Base-by-base conservation (phyloP, 148 eudicot species). In the Hydrangea macrophylla region DNA sequence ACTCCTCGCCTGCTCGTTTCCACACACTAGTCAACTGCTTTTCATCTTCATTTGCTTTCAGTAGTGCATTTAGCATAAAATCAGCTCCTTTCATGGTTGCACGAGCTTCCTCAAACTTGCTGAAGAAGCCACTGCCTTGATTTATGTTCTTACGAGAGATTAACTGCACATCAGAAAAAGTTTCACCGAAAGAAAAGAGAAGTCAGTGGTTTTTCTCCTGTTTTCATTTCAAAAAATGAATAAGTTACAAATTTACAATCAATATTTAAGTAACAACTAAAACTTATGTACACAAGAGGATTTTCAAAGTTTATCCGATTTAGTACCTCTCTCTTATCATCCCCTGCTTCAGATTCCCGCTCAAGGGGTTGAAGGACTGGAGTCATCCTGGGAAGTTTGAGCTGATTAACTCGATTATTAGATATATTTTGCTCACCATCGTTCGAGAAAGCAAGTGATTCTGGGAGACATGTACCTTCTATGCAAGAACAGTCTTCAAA, bases 51-150 rank as follows among this genome's bases (percentile, higher is more conserved):
- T 86, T 83, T 70, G 80, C 79, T 68, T 79, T 72, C 59, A 81
- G 40, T 73, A 86, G 62, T 7, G 80, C 78, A 69, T 79, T 81
- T 42, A 86, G 72, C 83, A 81, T 81, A 32, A 55, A 6, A 81
- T 83, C 90, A 65, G 83, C 85, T 68, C 83, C 90, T 58, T 83
- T 68, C 57, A 79, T 81, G 60, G 87, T 78, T 54, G 76, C 71
- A 62, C 60, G 73, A 33, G 84, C 85, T 72, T 79, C 81, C 68
- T 81, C 88, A 63, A 76, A 70, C 54, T 77, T 83, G 55, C 59
- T 69, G 48, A 83, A 83, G 78, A 81, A 81, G 68, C 70, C 68
- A 51, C 54, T 56, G 55, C 67, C 63, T n/a, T 65, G 67, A 44
- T 25, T 58, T 37, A 25, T 57, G 28, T 78, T 73, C 60, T 67